A percentile compares a stretch with the other conserved stretches of the same genome.
These are phyloP conservation scores for Lactifluus pinguis DNA, from an alignment of 768 basidiomycete genomes.

Conservation along the genomic window DNA sequence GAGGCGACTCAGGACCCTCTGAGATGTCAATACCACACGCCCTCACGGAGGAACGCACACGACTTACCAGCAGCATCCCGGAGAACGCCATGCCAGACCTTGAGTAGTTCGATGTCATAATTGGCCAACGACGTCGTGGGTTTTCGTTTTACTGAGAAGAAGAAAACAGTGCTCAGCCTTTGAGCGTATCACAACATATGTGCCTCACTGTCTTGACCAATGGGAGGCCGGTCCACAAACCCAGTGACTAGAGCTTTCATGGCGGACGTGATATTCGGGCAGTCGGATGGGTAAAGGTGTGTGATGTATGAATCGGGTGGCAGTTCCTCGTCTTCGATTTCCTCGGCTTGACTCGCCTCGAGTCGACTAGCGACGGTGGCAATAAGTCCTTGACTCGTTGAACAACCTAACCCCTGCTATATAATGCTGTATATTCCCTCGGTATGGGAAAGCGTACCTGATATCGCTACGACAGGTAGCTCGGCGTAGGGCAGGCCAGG, in stretches of 20 bases:
- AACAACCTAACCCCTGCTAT: constrained; percentile 2
- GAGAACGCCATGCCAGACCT: constrained; percentile 48
- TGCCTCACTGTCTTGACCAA: constrained; percentile 16
- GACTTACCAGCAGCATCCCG: constrained; percentile 20
- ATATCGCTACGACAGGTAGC: constrained; percentile 17
- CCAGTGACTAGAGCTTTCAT: constrained; percentile 19
- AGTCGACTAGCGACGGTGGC: constrained; percentile 7
- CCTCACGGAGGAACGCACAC: background rate
- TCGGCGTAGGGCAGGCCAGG: constrained; percentile 20
- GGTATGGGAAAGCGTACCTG: constrained; percentile 5
- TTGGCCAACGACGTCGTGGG: constrained; percentile 43
- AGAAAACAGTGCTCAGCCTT: constrained; percentile 21
- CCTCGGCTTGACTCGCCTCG: background rate
- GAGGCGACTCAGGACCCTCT: constrained; percentile 19
- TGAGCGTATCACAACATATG: background rate
- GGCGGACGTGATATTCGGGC: constrained; percentile 14
- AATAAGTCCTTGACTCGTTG: constrained; percentile 12
- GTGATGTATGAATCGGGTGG: constrained; percentile 7
- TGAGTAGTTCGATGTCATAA: constrained; percentile 53
- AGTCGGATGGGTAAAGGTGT: constrained; percentile 17
- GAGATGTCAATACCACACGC: constrained; percentile 12
- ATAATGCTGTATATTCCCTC: background rate
- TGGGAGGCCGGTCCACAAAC: constrained; percentile 15
- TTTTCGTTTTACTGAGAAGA: constrained; percentile 37
- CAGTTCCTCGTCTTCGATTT: background rate